phyloP scores from a whole-genome alignment of 75 land plant genomes.

The Larix kaempferi region DNA sequence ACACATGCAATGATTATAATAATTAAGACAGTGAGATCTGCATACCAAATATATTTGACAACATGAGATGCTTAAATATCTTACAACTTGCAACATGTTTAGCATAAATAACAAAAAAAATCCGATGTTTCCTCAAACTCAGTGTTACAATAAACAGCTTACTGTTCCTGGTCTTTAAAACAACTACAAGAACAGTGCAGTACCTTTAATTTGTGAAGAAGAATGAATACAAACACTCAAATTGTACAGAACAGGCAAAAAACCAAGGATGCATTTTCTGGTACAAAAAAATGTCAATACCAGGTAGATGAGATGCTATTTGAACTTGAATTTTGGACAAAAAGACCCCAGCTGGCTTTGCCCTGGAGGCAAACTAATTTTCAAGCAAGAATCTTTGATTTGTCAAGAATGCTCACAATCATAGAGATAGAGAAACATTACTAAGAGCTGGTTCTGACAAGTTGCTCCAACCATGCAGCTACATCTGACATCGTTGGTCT shows the following conservation, averaged over 20 bases:
- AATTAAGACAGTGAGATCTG: background rate
- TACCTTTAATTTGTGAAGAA: constrained; percentile 6
- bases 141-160: constrained; percentile 9
- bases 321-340: background rate
- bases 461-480: constrained; percentile 43
- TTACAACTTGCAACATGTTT: background rate
- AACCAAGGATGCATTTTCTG: constrained; percentile 2
- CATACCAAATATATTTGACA: constrained; percentile 1
- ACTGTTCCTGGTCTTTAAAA: constrained; percentile 10
- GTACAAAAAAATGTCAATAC: constrained; percentile 5
- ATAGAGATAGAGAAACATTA: background rate
- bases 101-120: background rate
- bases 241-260: constrained; percentile 10
- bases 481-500: constrained; percentile 54
- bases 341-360: background rate
- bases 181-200: constrained; percentile 6
- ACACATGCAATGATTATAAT: background rate
- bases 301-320: background rate
- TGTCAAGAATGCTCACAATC: background rate
- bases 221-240: constrained; percentile 9
- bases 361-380: background rate
- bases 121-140: constrained; percentile 1
- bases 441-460: constrained; percentile 31
- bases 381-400: background rate
- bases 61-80: background rate